phyloP scores from a whole-genome alignment of 2,329 filamentous ascomycete species.

The Botrytis galanthina region DNA sequence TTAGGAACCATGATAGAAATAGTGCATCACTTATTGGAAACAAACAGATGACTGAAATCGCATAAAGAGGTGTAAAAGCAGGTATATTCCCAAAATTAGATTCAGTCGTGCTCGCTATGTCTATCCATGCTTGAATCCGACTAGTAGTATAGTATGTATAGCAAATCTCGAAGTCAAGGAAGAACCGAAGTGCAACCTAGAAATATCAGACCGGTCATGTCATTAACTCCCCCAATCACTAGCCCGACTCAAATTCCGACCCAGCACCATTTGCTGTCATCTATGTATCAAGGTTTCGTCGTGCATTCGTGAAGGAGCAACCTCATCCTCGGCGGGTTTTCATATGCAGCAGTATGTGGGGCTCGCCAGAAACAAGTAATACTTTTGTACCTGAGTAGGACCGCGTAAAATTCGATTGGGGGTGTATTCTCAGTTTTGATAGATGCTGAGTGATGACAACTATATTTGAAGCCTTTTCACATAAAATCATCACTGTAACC shows the following conservation, averaged over 20 bases:
- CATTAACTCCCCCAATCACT: not conserved
- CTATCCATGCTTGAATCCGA: conserved; percentile 5
- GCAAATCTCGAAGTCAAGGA: not conserved
- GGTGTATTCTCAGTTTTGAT: not conserved
- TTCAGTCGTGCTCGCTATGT: not conserved
- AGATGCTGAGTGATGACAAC: not conserved
- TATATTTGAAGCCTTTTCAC: conserved; percentile 48
- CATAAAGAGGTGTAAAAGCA: not conserved
- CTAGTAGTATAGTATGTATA: not conserved
- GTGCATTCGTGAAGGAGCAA: not conserved
- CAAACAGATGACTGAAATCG: not conserved
- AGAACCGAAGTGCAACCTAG: conserved; percentile 1
- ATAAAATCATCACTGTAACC: conserved; percentile 65
- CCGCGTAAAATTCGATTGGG: not conserved
- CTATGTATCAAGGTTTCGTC: not conserved
- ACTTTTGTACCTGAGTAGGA: not conserved
- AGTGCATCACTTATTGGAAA: not conserved
- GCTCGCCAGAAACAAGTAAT: not conserved
- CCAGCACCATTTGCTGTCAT: not conserved
- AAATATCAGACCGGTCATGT: conserved; percentile 4
- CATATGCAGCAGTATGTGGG: not conserved
- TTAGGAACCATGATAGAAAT: not conserved
- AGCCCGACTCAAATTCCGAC: not conserved
- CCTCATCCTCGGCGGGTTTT: not conserved
- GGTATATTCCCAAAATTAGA: conserved; percentile 4